Conservation (phyloP, 345 rosid genomes). For the Salix exigua region DNA sequence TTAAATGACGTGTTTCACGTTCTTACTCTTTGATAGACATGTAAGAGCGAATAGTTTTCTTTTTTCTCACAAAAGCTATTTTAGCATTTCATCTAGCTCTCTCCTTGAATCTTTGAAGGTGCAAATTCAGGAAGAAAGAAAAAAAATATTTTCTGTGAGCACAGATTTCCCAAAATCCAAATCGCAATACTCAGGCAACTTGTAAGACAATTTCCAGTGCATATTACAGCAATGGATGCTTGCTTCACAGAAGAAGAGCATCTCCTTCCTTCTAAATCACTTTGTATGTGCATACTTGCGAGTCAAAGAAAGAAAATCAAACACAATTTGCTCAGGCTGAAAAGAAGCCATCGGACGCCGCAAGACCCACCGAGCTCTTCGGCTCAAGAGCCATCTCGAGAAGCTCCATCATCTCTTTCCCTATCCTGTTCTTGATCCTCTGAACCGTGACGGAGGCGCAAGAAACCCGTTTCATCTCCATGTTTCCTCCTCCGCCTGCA, state of each 20-base stretch:
- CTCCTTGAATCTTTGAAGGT: no score
- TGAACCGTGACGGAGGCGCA: not conserved
- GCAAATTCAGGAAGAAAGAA: no score
- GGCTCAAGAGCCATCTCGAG: conserved; percentile 33
- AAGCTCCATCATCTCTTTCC: conserved; percentile 1
- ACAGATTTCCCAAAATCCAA: not conserved
- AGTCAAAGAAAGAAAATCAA: not conserved
- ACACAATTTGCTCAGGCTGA: conserved; percentile 25
- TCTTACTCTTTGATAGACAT: no score
- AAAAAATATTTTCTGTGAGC: no score
- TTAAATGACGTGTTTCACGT: no score
- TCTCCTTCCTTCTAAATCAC: not conserved
- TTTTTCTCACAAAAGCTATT: no score
- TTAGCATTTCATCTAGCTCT: no score
- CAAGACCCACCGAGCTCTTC: conserved; percentile 29
- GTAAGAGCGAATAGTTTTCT: no score
- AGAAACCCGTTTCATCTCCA: conserved; percentile 7
- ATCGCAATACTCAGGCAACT: not conserved
- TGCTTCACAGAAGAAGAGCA: not conserved
- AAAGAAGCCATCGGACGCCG: conserved; percentile 47
- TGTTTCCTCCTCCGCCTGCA: not conserved
- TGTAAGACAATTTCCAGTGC: not conserved
- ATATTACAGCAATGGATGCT: not conserved
- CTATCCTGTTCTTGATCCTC: conserved; percentile 14
- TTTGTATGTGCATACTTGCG: not conserved